Evolutionary conservation across 768 basidiomycete genomes (phyloP), one percentile per base, ranked within the genome.

Genomic region (Udeniomyces megalosporus): DNA sequence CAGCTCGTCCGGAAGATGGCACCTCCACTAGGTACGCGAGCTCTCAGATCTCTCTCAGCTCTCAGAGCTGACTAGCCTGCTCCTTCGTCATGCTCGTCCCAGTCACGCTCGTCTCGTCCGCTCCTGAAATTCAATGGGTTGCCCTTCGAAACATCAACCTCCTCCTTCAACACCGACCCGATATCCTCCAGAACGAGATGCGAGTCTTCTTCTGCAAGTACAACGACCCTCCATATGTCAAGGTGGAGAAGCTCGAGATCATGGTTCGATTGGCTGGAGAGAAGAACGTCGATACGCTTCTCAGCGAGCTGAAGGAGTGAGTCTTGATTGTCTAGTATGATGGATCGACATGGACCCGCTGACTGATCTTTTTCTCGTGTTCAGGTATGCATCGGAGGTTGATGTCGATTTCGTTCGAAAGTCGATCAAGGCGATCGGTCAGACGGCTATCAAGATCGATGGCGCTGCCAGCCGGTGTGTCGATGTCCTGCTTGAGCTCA

Each of bases 131-230:
- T 2, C 95, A 97, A 79, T 99, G 97, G 71, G 92, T 99, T 59
- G 88, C 90, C 2, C 77, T 99, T 32, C 83, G 95, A 57, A 99
- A 99, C 70, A 97, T 99, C 71, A 79, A 96, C 53, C 80, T 99
- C 52, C 95, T 99, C 72, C 92, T 99, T 66, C 95, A 97, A 76
- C 82, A 93, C 52, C 80, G 95, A 32, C 91, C 95, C 3, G 74
- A 83, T 14, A 88, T 99, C 34, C 77, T 99, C 46, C 87, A 87
- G 75, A 95, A 95, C 74, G 95, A 97, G 71, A 93, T 99, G 70
- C 90, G 90, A 69, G 92, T 96, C 15, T 97, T 99, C 76, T 99
- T 99, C 76, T 96, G 91, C 85, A 97, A 99, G 75, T 99, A 97
- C 74, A 97, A 97, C 72, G 95, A 97, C 70, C 95, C 95, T 2